phyloP scores from a whole-genome alignment of 805 yeast genomes.

The Candida maesae region DNA sequence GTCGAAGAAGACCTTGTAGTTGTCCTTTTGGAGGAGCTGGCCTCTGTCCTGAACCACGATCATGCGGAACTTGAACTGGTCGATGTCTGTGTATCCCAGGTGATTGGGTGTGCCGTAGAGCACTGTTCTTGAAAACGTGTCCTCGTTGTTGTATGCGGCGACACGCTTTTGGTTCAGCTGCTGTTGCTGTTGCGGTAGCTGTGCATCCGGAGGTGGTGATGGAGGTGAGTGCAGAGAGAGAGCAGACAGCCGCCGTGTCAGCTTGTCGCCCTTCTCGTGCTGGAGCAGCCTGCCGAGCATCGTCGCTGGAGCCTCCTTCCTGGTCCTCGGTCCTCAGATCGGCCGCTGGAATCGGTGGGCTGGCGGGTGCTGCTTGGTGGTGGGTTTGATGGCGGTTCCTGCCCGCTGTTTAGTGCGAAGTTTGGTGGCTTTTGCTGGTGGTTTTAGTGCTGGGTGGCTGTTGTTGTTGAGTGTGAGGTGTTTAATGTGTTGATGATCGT shows the following conservation, averaged over 20 bases:
- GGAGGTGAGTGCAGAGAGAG: slow-evolving; percentile 2
- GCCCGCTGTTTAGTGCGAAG: too few relatives aligned
- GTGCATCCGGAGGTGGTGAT: slow-evolving; percentile 4
- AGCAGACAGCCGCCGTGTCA: slow-evolving; percentile 3
- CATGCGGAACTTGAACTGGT: slow-evolving; percentile 28
- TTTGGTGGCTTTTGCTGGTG: too few relatives aligned
- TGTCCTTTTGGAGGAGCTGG: slow-evolving; percentile 32
- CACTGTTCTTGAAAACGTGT: slow-evolving; percentile 24
- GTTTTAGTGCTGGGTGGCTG: too few relatives aligned
- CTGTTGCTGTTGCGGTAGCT: not conserved
- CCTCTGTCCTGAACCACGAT: slow-evolving; percentile 37
- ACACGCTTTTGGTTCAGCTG: not conserved
- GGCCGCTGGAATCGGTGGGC: not conserved
- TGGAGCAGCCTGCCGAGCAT: slow-evolving; percentile 11
- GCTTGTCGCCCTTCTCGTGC: not conserved
- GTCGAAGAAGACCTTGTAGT: slow-evolving; percentile 32
- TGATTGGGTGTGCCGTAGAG: slow-evolving; percentile 25
- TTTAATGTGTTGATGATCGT: too few relatives aligned
- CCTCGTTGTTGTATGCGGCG: slow-evolving; percentile 19
- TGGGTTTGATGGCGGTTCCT: too few relatives aligned
- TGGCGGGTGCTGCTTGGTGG: too few relatives aligned
- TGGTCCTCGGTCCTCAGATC: not conserved
- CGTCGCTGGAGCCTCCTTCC: not conserved
- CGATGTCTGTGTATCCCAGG: slow-evolving; percentile 6
- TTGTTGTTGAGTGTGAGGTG: too few relatives aligned